Base-by-base conservation (phyloP, 192 early-diverging fungal species). In the Umbelopsis vinacea region DNA sequence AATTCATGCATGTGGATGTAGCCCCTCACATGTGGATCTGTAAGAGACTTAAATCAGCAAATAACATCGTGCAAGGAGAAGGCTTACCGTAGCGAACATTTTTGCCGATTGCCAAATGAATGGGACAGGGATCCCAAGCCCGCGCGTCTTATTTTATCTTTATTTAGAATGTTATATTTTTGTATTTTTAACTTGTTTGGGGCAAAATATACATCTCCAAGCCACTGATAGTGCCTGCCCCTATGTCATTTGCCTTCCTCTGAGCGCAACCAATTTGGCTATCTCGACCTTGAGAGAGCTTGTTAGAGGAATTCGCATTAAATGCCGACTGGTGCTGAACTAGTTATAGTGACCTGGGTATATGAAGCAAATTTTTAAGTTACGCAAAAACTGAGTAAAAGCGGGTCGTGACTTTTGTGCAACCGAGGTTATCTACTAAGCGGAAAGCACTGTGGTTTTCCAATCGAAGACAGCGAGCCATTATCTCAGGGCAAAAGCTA, bases 91-190 rank as follows among this genome's bases (percentile, higher is more conserved):
- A 57, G 15, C 14, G 12, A 19, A 17, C 33, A 63, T 37, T 29
- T 19, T 19, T 35, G 14, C 40, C 6, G 40, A 12, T 43, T 7
- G 40, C 40, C 40, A 63, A 38, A 63, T 37, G 15, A 11, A 63
- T 3, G 5, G 10, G n/a, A n/a, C n/a, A n/a, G n/a, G n/a, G 2
- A 17, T n/a, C 57, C 57, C 57, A 43, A 63, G 57, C 57, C 57
- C 3, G 21, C 3, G 21, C 29, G 23, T 63, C 33, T 37, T 63
- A 63, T 63, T 63, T 63, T 63, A 1, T 26, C 57, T 63, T 29
- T 17, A n/a, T 63, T 11, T 63, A 26, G 57, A 37, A 29, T 26
- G 23, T 63, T 60, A 35, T 63, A 63, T 63, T 63, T 63, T 55
- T 55, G 21, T 55, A 29, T 55, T 55, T 63, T 29, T 60, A 15